Percentiles rank a stretch among this genome's conserved stretches.
These are phyloP conservation scores for Ministeria vibrans DNA, from an alignment of 78 protist genomes.

Conservation along the genomic window DNA sequence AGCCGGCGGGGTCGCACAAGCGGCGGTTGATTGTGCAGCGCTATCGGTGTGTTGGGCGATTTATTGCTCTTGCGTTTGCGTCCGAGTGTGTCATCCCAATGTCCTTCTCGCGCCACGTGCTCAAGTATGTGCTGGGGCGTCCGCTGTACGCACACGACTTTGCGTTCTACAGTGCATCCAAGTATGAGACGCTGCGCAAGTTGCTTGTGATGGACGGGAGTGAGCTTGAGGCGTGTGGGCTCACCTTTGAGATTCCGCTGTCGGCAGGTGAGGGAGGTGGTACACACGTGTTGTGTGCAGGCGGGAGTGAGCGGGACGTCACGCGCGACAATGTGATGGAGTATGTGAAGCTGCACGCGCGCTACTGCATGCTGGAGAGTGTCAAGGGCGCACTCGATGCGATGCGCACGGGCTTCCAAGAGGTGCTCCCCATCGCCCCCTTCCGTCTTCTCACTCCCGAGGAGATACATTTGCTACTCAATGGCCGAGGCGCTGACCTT, in stretches of 20 bases:
- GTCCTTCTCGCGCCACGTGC: not conserved
- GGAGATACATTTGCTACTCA: not conserved
- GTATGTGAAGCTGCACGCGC: slow-evolving; percentile 1
- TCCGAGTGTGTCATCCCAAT: not conserved
- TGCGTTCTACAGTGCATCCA: not conserved
- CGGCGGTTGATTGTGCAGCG: not conserved
- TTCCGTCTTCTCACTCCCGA: not conserved
- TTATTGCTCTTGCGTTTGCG: not conserved
- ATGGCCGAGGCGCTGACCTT: not conserved
- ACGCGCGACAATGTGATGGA: not conserved
- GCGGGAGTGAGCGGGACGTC: not conserved
- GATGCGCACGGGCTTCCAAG: slow-evolving; percentile 4
- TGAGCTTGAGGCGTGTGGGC: not conserved
- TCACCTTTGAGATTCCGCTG: not conserved
- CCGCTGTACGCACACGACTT: not conserved
- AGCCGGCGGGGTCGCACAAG: not conserved
- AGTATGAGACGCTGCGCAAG: not conserved
- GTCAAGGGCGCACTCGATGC: slow-evolving; percentile 6
- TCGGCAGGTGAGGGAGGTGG: not conserved
- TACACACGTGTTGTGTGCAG: not conserved
- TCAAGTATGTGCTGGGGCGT: not conserved
- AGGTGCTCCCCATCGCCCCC: not conserved
- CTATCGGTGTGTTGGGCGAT: slow-evolving; percentile 1
- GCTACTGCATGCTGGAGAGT: not conserved
- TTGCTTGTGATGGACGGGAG: not conserved